These are phyloP conservation scores for Calocera viscosa DNA, from an alignment of 768 basidiomycete species.

Conservation along the genomic window DNA sequence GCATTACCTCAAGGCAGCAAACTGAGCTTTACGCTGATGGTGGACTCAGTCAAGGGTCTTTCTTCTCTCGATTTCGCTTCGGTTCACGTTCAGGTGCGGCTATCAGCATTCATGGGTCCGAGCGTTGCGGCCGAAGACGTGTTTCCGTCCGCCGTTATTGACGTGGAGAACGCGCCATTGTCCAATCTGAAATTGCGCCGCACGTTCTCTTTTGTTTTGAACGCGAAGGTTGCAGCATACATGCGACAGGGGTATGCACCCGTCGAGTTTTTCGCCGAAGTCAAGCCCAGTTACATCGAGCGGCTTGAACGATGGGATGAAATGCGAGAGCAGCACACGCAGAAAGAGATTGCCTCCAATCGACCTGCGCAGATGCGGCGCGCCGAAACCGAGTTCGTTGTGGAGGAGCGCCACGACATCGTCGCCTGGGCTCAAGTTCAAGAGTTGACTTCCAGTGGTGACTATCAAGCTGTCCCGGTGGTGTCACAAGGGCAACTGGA, in stretches of 20 bases:
- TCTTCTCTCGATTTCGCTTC: constrained; percentile 80
- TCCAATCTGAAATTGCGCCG: constrained; percentile 76
- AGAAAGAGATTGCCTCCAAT: constrained; percentile 11
- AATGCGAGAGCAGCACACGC: constrained; percentile 57
- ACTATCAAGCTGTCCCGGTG: constrained; percentile 74
- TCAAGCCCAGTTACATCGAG: constrained; percentile 71
- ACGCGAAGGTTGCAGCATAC: constrained; percentile 58
- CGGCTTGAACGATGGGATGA: constrained; percentile 91
- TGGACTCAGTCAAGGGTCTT: constrained; percentile 81
- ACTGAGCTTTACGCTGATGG: constrained; percentile 67
- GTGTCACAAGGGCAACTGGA: constrained; percentile 62
- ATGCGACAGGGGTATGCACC: constrained; percentile 67
- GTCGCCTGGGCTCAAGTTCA: constrained; percentile 74
- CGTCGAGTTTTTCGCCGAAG: constrained; percentile 80
- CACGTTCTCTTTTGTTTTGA: constrained; percentile 64
- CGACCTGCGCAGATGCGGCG: constrained; percentile 51
- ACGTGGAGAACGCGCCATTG: constrained; percentile 56
- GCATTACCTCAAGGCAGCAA: constrained; percentile 63
- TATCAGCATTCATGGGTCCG: constrained; percentile 75
- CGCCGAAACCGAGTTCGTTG: constrained; percentile 83
- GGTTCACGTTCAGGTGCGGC: constrained; percentile 74
- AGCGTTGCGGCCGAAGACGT: constrained; percentile 63
- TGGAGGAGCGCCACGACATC: constrained; percentile 81
- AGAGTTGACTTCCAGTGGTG: constrained; percentile 74
- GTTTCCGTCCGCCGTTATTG: constrained; percentile 59